Conservation (phyloP, 2,329 filamentous ascomycete genomes). For the Colletotrichum phormii region DNA sequence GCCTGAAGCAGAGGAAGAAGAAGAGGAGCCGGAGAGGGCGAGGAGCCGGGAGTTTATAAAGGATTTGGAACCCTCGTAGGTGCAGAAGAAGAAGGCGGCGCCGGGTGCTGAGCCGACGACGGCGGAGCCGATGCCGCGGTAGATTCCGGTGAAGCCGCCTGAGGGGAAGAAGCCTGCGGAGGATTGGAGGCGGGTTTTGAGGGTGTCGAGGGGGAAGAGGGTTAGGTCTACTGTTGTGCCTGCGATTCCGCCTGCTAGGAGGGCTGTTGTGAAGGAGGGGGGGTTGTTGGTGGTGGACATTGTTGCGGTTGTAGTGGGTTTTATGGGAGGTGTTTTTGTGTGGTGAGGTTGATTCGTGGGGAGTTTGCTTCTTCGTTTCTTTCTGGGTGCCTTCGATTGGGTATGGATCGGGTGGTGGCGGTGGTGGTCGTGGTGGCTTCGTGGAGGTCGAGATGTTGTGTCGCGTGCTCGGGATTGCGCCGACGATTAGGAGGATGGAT, state of each 20-base stretch:
- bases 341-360: not conserved
- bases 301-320: not conserved
- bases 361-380: not conserved
- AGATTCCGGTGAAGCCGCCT: conserved; percentile 92
- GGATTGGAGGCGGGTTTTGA: conserved; percentile 97
- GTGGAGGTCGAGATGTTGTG: not conserved
- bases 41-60: conserved; percentile 52
- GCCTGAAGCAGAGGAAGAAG: conserved; percentile 38
- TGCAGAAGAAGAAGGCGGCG: conserved; percentile 97
- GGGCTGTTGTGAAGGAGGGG: conserved; percentile 67
- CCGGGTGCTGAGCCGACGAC: conserved; percentile 92
- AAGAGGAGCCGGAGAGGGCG: conserved; percentile 45
- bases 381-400: not conserved
- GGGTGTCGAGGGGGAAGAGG: conserved; percentile 96
- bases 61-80: conserved; percentile 83
- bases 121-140: conserved; percentile 90
- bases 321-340: not conserved
- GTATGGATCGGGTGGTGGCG: not conserved
- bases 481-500: not conserved
- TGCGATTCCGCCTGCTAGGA: conserved; percentile 87
- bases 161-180: conserved; percentile 80
- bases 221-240: conserved; percentile 97
- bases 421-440: not conserved
- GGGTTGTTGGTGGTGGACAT: conserved; percentile 33
- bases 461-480: conserved; percentile 15